Conservation (phyloP, 1,139 yeast species). For the Diutina catenulata region DNA sequence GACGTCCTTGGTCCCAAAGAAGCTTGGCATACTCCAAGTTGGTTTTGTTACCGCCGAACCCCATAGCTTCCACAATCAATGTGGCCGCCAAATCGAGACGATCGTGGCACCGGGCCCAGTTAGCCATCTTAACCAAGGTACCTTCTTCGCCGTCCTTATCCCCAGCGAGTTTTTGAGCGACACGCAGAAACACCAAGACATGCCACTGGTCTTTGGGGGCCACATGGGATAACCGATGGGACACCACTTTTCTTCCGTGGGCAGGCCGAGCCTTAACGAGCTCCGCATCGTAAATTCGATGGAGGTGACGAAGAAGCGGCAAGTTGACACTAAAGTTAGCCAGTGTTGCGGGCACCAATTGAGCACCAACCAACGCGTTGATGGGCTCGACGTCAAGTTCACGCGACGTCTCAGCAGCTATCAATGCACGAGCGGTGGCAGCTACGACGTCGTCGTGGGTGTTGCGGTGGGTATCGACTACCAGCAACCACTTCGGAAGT, state of each 20-base stretch:
- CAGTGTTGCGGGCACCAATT: background rate
- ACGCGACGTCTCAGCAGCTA: too few relatives aligned
- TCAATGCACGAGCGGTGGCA: background rate
- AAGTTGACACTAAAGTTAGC: slow-evolving; percentile 1
- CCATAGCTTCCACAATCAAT: slow-evolving; percentile 58
- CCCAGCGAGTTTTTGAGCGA: background rate
- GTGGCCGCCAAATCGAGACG: slow-evolving; percentile 67
- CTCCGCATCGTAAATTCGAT: background rate
- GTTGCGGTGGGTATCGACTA: too few relatives aligned
- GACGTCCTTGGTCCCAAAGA: slow-evolving; percentile 86
- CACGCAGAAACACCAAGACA: background rate
- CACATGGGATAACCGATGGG: background rate
- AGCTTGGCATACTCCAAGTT: slow-evolving; percentile 75
- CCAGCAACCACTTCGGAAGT: background rate
- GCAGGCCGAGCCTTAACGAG: too few relatives aligned
- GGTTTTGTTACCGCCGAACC: slow-evolving; percentile 37
- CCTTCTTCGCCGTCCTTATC: slow-evolving; percentile 8
- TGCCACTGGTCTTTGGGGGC: slow-evolving; percentile 1
- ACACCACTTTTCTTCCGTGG: too few relatives aligned
- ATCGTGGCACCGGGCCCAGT: slow-evolving; percentile 55
- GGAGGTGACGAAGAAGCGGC: background rate
- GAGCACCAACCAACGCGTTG: background rate
- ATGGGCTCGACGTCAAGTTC: background rate
- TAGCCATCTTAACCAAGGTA: slow-evolving; percentile 50
- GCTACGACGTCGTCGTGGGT: background rate